A percentile compares a stretch with the other conserved stretches of the same genome.
Conservation (phyloP, 768 basidiomycete genomes). For the Russula olivacea region DNA sequence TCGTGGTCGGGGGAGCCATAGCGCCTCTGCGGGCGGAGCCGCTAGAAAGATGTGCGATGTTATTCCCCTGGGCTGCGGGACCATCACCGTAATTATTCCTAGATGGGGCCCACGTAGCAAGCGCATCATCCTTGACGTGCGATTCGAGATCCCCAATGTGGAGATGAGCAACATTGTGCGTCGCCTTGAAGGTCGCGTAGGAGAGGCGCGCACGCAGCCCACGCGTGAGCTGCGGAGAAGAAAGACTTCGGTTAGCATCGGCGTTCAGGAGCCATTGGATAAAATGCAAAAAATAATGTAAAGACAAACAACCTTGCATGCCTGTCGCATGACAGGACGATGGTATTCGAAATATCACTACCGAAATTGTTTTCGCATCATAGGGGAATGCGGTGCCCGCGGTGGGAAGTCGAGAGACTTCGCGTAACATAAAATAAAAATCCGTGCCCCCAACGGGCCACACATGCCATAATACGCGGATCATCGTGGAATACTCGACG, state of each 20-base stretch:
- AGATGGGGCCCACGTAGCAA: constrained; percentile 27
- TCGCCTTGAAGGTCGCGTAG: constrained; percentile 81
- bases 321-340: not conserved
- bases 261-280: not conserved
- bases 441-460: not conserved
- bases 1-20: constrained; percentile 40
- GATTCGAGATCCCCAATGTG: constrained; percentile 69
- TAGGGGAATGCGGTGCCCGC: not conserved
- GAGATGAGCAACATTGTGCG: constrained; percentile 60
- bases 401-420: not conserved
- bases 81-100: constrained; percentile 45
- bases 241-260: constrained; percentile 27
- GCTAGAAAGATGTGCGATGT: constrained; percentile 31
- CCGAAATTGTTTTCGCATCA: not conserved
- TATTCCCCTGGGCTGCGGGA: constrained; percentile 45
- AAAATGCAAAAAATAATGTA: not conserved
- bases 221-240: constrained; percentile 61
- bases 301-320: constrained; percentile 5
- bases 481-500: constrained; percentile 17
- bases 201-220: constrained; percentile 73
- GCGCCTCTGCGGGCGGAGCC: constrained; percentile 33
- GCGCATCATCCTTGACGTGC: constrained; percentile 41
- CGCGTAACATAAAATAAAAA: not conserved
- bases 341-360: not conserved
- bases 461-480: constrained; percentile 10